Evolutionary conservation across 2,329 filamentous ascomycete genomes (phyloP), one percentile per base, ranked within the genome.

Genomic region (Zasmidium angulare): DNA sequence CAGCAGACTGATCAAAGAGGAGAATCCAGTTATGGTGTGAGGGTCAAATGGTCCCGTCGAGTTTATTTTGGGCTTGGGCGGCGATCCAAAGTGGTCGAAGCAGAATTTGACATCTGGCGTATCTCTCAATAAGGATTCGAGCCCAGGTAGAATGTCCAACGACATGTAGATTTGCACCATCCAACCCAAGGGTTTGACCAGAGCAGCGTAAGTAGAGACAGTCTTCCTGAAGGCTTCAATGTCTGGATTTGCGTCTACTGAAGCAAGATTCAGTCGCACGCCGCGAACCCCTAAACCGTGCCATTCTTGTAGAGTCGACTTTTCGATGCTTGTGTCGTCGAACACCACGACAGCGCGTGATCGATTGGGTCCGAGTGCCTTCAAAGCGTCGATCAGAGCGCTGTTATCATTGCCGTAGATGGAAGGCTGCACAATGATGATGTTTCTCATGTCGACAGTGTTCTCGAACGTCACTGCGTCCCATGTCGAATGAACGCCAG

Each of bases 41-140:
- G 36, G 36, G 14, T 43, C n/a, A 19, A 43, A 43, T 43, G 36
- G 84, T 3, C 76, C 59, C 11, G 53, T 29, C 40, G 60, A 57
- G 3, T 60, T 56, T 9, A 40, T 48, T 17, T 43, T 43, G 17
- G 63, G 63, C 4, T 43, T 43, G n/a, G 7, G 47, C 7, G 67
- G 67, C 29, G 66, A 65, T 10, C 82, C 84, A 60, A 86, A 82
- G 66, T 87, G 85, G 66, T 86, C 85, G 66, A 87, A 77, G 63
- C 81, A 85, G 40, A 86, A 71, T 46, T 78, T 79, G 19, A 86
- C 77, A 9, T 55, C 62, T 3, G 36, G 36, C 6, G 36, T 43
- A 19, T 14, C 11, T 14, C 11, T 7, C 4, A 43, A 10, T 7
- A 17, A 10, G 11, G 36, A 17, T 19, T 43, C 36, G 36, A 43